phyloP scores from a whole-genome alignment of 352 stramenopile genomes.

The Pythium rishiriense region DNA sequence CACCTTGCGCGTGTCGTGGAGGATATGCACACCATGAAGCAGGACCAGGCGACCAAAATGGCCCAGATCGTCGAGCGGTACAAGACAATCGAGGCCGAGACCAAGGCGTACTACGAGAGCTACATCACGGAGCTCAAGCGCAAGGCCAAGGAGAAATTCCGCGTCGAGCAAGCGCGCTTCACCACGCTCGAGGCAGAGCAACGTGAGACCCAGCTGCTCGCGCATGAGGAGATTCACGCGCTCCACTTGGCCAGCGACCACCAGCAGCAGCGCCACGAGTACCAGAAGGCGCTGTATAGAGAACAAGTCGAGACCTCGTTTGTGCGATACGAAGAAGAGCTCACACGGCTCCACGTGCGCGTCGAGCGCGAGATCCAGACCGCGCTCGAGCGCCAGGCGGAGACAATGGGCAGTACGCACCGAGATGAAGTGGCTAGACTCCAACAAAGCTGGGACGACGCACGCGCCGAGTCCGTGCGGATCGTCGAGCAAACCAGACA shows the following conservation, averaged over 20 bases:
- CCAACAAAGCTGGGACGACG: slow-evolving; percentile 48
- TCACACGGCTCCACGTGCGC: slow-evolving; percentile 25
- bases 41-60: slow-evolving; percentile 55
- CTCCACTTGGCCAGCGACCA: slow-evolving; percentile 23
- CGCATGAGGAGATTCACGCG: slow-evolving; percentile 9
- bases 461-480: slow-evolving; percentile 26
- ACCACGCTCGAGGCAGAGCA: slow-evolving; percentile 33
- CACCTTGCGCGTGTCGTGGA: slow-evolving; percentile 69
- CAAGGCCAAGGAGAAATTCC: slow-evolving; percentile 34
- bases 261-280: slow-evolving; percentile 30
- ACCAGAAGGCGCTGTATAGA: slow-evolving; percentile 29
- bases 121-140: slow-evolving; percentile 49
- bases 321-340: slow-evolving; percentile 51
- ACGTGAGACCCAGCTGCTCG: slow-evolving; percentile 15
- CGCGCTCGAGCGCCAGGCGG: background rate
- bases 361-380: slow-evolving; percentile 28
- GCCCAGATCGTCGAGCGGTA: slow-evolving; percentile 53
- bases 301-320: slow-evolving; percentile 44
- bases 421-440: slow-evolving; percentile 37
- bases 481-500: slow-evolving; percentile 21
- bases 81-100: slow-evolving; percentile 58
- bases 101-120: slow-evolving; percentile 52
- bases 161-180: slow-evolving; percentile 31
- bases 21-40: slow-evolving; percentile 81
- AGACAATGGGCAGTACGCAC: slow-evolving; percentile 4